phyloP scores from a whole-genome alignment of 139 green algal genomes.

The Coelastrella sp. region DNA sequence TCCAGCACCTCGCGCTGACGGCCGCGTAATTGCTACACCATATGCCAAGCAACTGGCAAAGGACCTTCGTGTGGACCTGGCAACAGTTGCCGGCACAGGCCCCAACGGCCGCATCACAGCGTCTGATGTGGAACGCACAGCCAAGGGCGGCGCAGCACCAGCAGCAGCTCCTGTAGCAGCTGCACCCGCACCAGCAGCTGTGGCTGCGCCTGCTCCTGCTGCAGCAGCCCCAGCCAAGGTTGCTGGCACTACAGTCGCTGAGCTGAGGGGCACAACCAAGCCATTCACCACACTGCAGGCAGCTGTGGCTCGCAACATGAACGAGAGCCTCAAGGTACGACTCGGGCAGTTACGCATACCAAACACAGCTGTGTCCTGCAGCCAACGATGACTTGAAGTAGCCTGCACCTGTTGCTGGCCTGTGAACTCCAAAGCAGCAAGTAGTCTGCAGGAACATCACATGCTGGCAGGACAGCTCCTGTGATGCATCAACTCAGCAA shows the following conservation, averaged over 20 bases:
- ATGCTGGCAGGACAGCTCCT: too few species aligned
- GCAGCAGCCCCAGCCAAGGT: constrained; percentile 44
- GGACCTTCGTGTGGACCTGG: constrained; percentile 91
- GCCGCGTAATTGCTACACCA: constrained; percentile 95
- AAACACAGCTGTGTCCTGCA: neutral
- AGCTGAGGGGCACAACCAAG: constrained; percentile 90
- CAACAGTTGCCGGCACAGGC: constrained; percentile 86
- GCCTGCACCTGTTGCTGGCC: too few species aligned
- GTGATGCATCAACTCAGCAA: too few species aligned
- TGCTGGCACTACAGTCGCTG: constrained; percentile 75
- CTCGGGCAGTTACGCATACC: too few species aligned
- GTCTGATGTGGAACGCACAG: constrained; percentile 89
- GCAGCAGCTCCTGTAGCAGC: constrained; percentile 61
- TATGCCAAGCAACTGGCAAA: constrained; percentile 99
- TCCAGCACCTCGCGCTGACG: constrained; percentile 71
- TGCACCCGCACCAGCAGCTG: constrained; percentile 60
- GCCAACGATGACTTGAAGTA: neutral
- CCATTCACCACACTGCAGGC: constrained; percentile 94
- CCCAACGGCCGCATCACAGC: constrained; percentile 95
- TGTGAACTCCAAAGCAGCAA: too few species aligned
- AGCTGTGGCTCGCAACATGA: constrained; percentile 97
- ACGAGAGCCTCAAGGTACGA: constrained; percentile 88
- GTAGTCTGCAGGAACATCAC: too few species aligned
- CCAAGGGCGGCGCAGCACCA: constrained; percentile 62
- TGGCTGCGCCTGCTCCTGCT: constrained; percentile 54